phyloP scores from a whole-genome alignment of 441 rosid genomes.

The Biscutella auriculata region DNA sequence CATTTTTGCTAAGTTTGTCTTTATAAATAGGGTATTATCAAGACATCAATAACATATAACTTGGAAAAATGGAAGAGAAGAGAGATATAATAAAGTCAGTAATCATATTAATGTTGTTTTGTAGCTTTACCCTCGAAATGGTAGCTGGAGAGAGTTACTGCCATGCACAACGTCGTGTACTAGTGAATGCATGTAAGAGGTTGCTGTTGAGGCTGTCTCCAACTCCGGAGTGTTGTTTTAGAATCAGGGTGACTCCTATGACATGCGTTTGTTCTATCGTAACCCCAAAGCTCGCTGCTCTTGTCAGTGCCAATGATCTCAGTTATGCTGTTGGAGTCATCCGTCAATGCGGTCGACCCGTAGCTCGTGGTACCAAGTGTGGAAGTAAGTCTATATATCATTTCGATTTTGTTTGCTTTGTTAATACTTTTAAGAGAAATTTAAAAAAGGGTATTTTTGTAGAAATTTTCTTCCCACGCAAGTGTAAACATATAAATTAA shows the following conservation, averaged over 20 bases:
- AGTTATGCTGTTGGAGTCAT: background rate
- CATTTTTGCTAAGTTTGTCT: no score
- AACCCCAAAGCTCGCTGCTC: background rate
- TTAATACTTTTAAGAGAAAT: no score
- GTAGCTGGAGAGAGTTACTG: constrained; percentile 3
- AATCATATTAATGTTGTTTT: background rate
- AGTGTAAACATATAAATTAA: no score
- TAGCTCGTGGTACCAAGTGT: constrained; percentile 1
- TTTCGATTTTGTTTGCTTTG: no score
- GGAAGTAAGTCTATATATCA: constrained; percentile 1
- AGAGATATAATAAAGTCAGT: background rate
- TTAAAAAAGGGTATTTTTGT: no score
- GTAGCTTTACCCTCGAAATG: background rate
- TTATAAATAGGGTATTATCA: no score
- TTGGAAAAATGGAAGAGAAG: background rate
- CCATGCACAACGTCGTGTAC: background rate
- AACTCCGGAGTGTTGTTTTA: background rate
- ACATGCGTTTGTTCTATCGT: background rate
- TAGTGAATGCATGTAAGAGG: background rate
- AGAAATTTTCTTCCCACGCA: no score
- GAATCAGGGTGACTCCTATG: constrained; percentile 3
- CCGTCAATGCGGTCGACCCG: constrained; percentile 1
- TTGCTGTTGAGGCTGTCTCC: background rate
- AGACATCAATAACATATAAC: no score
- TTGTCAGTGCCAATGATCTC: background rate